Evolutionary conservation across 2,329 filamentous ascomycete species (phyloP).

Genomic region (Paraconiothyrium brasiliense): DNA sequence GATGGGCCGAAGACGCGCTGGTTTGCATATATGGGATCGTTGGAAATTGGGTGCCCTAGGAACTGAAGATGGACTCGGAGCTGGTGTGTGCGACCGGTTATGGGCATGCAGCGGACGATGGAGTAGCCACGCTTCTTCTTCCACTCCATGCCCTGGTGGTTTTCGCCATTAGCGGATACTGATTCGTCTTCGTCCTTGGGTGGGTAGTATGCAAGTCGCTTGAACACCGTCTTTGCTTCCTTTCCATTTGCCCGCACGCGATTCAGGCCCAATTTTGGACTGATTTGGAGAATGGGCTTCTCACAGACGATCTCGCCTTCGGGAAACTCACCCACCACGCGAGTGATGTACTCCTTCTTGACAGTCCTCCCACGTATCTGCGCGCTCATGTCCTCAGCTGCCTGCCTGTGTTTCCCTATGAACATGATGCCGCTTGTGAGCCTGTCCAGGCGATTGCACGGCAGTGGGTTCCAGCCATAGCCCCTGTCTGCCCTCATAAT

Average conservation of each 20-base stretch:
- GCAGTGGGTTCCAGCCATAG: slow-evolving; percentile 67
- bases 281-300: slow-evolving; percentile 92
- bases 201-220: slow-evolving; percentile 90
- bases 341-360: slow-evolving; percentile 92
- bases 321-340: slow-evolving; percentile 90
- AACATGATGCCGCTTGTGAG: slow-evolving; percentile 99
- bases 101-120: slow-evolving; percentile 90
- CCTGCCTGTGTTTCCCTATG: slow-evolving; percentile 84
- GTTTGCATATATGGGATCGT: slow-evolving; percentile 98
- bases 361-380: slow-evolving; percentile 85
- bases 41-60: slow-evolving; percentile 92
- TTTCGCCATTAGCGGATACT: slow-evolving; percentile 26
- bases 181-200: slow-evolving; percentile 50
- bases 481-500: slow-evolving; percentile 84
- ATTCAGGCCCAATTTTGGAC: slow-evolving; percentile 93
- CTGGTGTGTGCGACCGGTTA: slow-evolving; percentile 95
- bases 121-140: slow-evolving; percentile 78
- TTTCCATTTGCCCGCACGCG: slow-evolving; percentile 94
- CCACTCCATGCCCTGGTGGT: slow-evolving; percentile 56
- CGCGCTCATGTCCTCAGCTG: slow-evolving; percentile 77
- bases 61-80: slow-evolving; percentile 94
- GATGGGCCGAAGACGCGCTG: slow-evolving; percentile 86
- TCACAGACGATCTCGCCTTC: slow-evolving; percentile 92
- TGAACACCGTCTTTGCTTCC: slow-evolving; percentile 88
- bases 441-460: slow-evolving; percentile 93